Evolutionary conservation across 2,329 filamentous ascomycete genomes (phyloP).

Genomic region (Cladosporium sp.): DNA sequence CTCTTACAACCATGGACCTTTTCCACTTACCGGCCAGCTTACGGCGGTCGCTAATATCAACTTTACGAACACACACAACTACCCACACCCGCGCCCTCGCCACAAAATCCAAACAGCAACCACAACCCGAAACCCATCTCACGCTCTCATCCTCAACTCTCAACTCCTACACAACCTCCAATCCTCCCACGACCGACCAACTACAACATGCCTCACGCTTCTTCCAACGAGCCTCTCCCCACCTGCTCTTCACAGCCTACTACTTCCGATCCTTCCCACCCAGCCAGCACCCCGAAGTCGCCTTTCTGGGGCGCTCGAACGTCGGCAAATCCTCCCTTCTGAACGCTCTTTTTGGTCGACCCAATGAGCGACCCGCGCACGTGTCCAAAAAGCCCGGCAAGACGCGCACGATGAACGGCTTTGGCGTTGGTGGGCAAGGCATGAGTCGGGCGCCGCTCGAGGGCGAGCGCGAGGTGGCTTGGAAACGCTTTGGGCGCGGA

Average conservation of each 20-base stretch:
- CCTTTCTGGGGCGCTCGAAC: constrained; percentile 64
- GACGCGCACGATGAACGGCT: constrained; percentile 61
- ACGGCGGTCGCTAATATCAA: constrained; percentile 2
- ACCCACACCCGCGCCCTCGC: background rate
- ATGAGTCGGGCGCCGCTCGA: constrained; percentile 15
- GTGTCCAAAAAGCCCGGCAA: constrained; percentile 55
- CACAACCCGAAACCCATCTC: constrained; percentile 18
- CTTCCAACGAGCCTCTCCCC: constrained; percentile 43
- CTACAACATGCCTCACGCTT: constrained; percentile 37
- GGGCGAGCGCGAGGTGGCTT: constrained; percentile 27
- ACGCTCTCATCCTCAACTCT: constrained; percentile 25
- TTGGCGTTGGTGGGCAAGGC: constrained; percentile 46
- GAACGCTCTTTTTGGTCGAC: constrained; percentile 53
- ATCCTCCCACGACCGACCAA: constrained; percentile 31
- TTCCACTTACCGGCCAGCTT: constrained; percentile 20
- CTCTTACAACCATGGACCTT: constrained; percentile 19
- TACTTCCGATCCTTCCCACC: constrained; percentile 55
- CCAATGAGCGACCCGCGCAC: constrained; percentile 40
- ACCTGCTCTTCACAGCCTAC: constrained; percentile 54
- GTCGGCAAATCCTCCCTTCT: constrained; percentile 63
- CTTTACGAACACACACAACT: background rate
- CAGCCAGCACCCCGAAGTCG: constrained; percentile 52
- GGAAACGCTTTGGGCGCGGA: constrained; percentile 34
- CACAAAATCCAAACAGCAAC: background rate
- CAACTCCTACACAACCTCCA: constrained; percentile 28